Conservation (phyloP, 441 rosid species). For the Kokia cookei region DNA sequence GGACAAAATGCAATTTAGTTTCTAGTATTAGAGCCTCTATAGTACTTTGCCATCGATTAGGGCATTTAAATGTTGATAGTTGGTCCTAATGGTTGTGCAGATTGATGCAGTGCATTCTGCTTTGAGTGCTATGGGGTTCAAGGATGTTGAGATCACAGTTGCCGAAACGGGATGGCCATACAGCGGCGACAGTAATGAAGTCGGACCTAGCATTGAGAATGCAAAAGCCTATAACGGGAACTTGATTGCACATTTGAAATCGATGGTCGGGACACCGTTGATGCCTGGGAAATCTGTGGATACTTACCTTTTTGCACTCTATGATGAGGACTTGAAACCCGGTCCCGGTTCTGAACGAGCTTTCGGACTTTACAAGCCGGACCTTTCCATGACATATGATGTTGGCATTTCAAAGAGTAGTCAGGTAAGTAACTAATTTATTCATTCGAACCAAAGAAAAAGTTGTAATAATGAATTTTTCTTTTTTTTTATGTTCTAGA, state of each 20-base stretch:
- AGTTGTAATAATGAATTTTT: too few relatives aligned
- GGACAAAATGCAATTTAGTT: too few relatives aligned
- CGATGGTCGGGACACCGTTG: constrained; percentile 79
- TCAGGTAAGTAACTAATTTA: constrained; percentile 32
- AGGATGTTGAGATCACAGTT: constrained; percentile 68
- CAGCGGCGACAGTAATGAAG: constrained; percentile 67
- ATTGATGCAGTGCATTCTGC: constrained; percentile 88
- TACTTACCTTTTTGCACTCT: constrained; percentile 83
- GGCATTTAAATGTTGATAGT: background rate
- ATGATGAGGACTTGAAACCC: constrained; percentile 73
- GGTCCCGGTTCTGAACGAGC: constrained; percentile 84
- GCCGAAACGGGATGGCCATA: constrained; percentile 98
- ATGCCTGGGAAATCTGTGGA: constrained; percentile 95
- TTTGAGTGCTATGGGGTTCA: constrained; percentile 68
- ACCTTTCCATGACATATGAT: constrained; percentile 69
- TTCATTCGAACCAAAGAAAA: background rate
- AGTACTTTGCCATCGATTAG: background rate
- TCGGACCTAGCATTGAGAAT: constrained; percentile 72
- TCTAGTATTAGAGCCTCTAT: too few relatives aligned
- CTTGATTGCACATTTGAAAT: constrained; percentile 71
- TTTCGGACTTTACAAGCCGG: constrained; percentile 72
- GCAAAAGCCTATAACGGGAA: constrained; percentile 93
- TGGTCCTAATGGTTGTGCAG: constrained; percentile 24
- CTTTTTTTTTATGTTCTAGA: constrained; percentile 17
- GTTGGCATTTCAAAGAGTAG: constrained; percentile 60